A percentile compares a stretch with the other conserved stretches of the same genome.
These are phyloP conservation scores for Cryptosporidium sp. DNA, from an alignment of 169 alveolate genomes.

Conservation along the genomic window DNA sequence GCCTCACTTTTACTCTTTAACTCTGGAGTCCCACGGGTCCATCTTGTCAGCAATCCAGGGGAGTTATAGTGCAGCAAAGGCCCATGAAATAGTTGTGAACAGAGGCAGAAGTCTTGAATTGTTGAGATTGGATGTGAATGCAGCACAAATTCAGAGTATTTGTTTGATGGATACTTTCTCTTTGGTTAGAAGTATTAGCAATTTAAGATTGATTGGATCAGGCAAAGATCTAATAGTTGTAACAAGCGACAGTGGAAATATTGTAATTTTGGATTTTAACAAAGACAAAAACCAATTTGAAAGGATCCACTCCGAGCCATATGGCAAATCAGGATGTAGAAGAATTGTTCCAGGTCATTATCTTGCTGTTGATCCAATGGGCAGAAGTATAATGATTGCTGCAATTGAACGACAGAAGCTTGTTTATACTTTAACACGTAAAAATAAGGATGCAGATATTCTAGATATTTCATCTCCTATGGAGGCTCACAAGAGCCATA, in stretches of 20 bases:
- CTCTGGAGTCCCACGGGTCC: constrained; percentile 96
- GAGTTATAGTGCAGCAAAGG: constrained; percentile 96
- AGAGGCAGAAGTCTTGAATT: constrained; percentile 95
- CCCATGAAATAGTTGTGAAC: constrained; percentile 96
- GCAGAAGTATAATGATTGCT: constrained; percentile 98
- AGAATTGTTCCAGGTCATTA: constrained; percentile 98
- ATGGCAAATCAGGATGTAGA: constrained; percentile 97
- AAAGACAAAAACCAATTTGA: constrained; percentile 88
- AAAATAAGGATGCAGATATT: constrained; percentile 92
- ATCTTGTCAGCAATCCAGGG: constrained; percentile 96
- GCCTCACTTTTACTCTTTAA: constrained; percentile 96
- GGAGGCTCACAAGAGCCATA: constrained; percentile 81
- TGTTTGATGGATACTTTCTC: constrained; percentile 94
- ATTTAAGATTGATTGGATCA: constrained; percentile 94
- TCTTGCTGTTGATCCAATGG: constrained; percentile 99
- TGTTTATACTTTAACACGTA: constrained; percentile 96
- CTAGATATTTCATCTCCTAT: constrained; percentile 83
- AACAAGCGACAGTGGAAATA: constrained; percentile 97
- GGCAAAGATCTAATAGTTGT: constrained; percentile 93
- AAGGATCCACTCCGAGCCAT: constrained; percentile 96
- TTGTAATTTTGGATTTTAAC: constrained; percentile 93
- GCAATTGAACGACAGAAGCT: constrained; percentile 99
- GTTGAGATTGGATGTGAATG: constrained; percentile 90
- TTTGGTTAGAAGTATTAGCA: constrained; percentile 91
- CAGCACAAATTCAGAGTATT: constrained; percentile 92